Conservation (phyloP, 2,329 filamentous ascomycete genomes). For the Cryphonectria parasitica region DNA sequence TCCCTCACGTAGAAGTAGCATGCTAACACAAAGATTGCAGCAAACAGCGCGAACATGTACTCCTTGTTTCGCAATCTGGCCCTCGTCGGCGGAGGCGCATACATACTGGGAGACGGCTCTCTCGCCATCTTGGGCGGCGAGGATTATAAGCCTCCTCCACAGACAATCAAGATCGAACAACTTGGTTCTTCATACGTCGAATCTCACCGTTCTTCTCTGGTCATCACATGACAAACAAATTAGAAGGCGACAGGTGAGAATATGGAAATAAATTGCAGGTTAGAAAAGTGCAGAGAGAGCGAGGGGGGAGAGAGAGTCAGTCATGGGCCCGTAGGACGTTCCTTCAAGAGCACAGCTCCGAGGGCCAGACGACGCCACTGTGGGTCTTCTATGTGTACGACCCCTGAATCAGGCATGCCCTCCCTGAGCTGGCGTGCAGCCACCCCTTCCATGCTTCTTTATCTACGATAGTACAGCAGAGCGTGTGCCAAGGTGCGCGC, state of each 20-base stretch:
- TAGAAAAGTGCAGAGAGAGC: not conserved
- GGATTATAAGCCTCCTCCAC: not conserved
- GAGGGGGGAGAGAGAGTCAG: not conserved
- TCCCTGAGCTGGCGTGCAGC: not conserved
- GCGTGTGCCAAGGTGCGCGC: not conserved
- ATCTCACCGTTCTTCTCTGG: not conserved
- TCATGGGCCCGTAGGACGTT: not conserved
- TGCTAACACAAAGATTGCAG: constrained; percentile 14
- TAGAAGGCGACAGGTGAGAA: not conserved
- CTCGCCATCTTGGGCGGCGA: not conserved
- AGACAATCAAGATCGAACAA: not conserved
- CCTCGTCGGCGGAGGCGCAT: constrained; percentile 17
- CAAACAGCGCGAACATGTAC: constrained; percentile 20
- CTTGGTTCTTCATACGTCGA: not conserved
- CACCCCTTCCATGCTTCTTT: not conserved
- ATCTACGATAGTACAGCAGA: not conserved
- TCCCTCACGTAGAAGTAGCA: constrained; percentile 17
- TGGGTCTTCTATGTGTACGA: not conserved
- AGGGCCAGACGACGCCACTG: not conserved
- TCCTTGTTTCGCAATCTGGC: constrained; percentile 23
- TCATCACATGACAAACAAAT: not conserved
- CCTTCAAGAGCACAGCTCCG: not conserved
- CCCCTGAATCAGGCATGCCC: not conserved
- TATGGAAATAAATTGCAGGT: not conserved
- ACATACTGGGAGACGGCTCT: not conserved